phyloP scores from a whole-genome alignment of 345 rosid species.

The Camelina neglecta region DNA sequence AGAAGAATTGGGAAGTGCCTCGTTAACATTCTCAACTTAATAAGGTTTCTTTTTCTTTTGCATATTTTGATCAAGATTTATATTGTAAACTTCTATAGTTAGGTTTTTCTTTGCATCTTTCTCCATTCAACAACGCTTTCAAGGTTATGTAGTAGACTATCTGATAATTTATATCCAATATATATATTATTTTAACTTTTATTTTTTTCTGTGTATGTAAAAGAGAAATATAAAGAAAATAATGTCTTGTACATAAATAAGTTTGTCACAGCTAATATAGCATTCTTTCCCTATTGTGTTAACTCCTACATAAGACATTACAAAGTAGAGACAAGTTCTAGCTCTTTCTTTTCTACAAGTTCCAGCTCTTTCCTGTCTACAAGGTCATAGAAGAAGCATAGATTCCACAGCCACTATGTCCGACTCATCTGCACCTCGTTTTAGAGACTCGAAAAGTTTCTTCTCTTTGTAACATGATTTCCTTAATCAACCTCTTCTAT shows the following conservation, averaged over 20 bases:
- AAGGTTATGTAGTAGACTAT: not conserved
- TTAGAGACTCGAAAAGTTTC: conserved; percentile 3
- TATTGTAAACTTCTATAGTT: not conserved
- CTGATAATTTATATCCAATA: not conserved
- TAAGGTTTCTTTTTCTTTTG: not conserved
- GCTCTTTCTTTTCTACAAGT: conserved; percentile 24
- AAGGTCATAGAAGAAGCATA: conserved; percentile 20
- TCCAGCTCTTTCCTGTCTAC: conserved; percentile 27
- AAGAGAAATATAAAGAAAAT: not conserved
- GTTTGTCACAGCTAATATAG: conserved; percentile 28
- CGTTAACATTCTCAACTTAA: too few relatives aligned
- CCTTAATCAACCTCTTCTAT: conserved; percentile 58
- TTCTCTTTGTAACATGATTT: conserved; percentile 7
- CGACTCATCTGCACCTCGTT: conserved; percentile 20
- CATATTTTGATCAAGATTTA: not conserved
- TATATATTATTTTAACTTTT: not conserved
- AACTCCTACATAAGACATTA: conserved; percentile 39
- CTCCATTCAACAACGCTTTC: not conserved
- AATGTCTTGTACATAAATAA: conserved; percentile 32
- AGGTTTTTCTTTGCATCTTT: not conserved
- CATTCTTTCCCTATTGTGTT: conserved; percentile 34
- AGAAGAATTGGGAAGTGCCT: not conserved
- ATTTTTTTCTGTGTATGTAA: not conserved
- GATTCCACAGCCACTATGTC: conserved; percentile 11
- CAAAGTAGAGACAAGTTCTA: conserved; percentile 22